Evolutionary conservation across 192 early-diverging fungal genomes (phyloP).

Genomic region (Backusella macrospora): DNA sequence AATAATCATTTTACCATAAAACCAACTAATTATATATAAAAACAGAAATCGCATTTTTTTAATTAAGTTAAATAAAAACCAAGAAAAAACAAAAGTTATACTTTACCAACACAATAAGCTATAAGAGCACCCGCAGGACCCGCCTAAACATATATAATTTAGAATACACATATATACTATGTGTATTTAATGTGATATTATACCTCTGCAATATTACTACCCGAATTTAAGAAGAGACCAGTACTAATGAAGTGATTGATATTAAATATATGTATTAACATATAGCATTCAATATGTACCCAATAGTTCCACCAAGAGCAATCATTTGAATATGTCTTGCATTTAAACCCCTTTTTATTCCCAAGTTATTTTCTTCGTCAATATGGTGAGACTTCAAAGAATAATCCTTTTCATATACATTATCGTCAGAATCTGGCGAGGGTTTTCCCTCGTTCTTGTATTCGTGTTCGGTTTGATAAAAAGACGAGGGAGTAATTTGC

Average conservation of each 20-base stretch:
- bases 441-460: not conserved
- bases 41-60: not conserved
- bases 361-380: not conserved
- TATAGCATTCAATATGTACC: slow-evolving; percentile 11
- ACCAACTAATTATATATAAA: slow-evolving; percentile 26
- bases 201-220: slow-evolving; percentile 58
- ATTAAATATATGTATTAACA: not conserved
- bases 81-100: slow-evolving; percentile 10
- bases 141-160: slow-evolving; percentile 36
- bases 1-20: slow-evolving; percentile 35
- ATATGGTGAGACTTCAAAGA: not conserved
- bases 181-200: not conserved
- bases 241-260: slow-evolving; percentile 44
- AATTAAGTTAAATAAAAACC: not conserved
- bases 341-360: slow-evolving; percentile 24
- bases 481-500: too few relatives aligned
- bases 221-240: slow-evolving; percentile 75
- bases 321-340: slow-evolving; percentile 43
- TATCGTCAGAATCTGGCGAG: not conserved
- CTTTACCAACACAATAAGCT: slow-evolving; percentile 53
- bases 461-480: too few relatives aligned
- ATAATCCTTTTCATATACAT: not conserved
- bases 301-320: slow-evolving; percentile 36
- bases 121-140: slow-evolving; percentile 76
- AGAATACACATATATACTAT: not conserved